Conservation (phyloP, 768 basidiomycete genomes). For the Auriculariales sp. region DNA sequence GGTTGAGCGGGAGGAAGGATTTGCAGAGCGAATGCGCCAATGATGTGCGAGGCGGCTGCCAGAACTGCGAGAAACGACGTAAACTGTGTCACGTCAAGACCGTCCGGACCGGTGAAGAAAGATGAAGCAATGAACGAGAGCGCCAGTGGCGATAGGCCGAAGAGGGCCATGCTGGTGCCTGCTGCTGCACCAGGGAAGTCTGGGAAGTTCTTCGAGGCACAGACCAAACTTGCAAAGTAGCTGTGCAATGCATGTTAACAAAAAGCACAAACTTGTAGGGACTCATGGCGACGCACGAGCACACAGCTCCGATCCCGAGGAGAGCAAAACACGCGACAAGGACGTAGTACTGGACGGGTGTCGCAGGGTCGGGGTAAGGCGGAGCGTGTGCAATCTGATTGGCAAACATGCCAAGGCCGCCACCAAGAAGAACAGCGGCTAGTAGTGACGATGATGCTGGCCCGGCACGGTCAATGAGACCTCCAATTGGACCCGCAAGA, state of each 20-base stretch:
- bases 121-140: slow-evolving; percentile 48
- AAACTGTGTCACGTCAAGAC: slow-evolving; percentile 32
- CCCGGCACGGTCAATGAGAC: slow-evolving; percentile 50
- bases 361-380: slow-evolving; percentile 21
- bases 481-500: slow-evolving; percentile 53
- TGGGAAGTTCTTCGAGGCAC: slow-evolving; percentile 60
- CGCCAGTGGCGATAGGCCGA: slow-evolving; percentile 70
- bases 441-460: slow-evolving; percentile 53
- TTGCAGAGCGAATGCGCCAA: slow-evolving; percentile 30
- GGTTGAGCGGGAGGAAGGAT: slow-evolving; percentile 16
- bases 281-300: slow-evolving; percentile 38
- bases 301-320: slow-evolving; percentile 52
- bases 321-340: slow-evolving; percentile 47
- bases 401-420: slow-evolving; percentile 51
- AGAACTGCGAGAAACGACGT: slow-evolving; percentile 41
- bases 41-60: slow-evolving; percentile 35
- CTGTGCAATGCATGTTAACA: slow-evolving; percentile 18
- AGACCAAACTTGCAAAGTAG: slow-evolving; percentile 63
- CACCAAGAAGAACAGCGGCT: slow-evolving; percentile 40
- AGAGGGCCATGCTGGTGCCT: slow-evolving; percentile 54
- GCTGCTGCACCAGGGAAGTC: slow-evolving; percentile 48
- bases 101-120: slow-evolving; percentile 37
- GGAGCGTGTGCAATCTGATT: slow-evolving; percentile 36
- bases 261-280: background rate
- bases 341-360: slow-evolving; percentile 31